Percentiles rank a stretch among this genome's conserved stretches.
Evolutionary conservation across 116 monocot species (phyloP).

Genomic region (Posidonia oceanica): DNA sequence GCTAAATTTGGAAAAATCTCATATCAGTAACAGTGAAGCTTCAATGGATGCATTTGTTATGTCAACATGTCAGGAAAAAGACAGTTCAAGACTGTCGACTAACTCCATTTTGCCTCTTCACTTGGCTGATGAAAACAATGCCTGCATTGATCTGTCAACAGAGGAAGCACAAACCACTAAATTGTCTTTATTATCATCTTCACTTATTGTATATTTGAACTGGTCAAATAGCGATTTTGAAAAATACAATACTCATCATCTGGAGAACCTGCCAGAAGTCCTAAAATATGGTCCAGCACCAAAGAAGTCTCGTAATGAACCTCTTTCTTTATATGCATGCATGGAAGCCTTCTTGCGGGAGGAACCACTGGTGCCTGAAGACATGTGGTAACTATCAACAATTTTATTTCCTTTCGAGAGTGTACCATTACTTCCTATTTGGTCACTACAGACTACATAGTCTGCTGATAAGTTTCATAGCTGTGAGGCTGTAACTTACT

Average conservation of each 20-base stretch:
- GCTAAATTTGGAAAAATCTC: constrained; percentile 28
- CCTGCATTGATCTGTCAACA: constrained; percentile 41
- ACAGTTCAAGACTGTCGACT: constrained; percentile 7
- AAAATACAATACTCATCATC: constrained; percentile 38
- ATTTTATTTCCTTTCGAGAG: not conserved
- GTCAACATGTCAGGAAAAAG: constrained; percentile 20
- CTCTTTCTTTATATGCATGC: constrained; percentile 88
- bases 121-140: constrained; percentile 50
- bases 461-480: too few relatives aligned
- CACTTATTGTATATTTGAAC: constrained; percentile 49
- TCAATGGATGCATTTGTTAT: constrained; percentile 11
- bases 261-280: constrained; percentile 95
- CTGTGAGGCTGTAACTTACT: too few relatives aligned
- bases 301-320: constrained; percentile 83
- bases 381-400: constrained; percentile 79
- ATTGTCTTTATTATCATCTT: constrained; percentile 27
- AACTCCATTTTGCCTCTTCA: constrained; percentile 37
- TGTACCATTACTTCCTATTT: not conserved
- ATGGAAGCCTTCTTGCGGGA: constrained; percentile 96
- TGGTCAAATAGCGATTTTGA: constrained; percentile 60
- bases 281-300: constrained; percentile 74
- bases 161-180: constrained; percentile 37
- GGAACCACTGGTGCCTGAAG: constrained; percentile 91
- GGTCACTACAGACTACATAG: too few relatives aligned
- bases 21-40: constrained; percentile 14